Percentiles rank a stretch among this genome's conserved stretches.
Evolutionary conservation across 2,329 filamentous ascomycete species (phyloP).

Genomic region (Xylariaceae sp.): DNA sequence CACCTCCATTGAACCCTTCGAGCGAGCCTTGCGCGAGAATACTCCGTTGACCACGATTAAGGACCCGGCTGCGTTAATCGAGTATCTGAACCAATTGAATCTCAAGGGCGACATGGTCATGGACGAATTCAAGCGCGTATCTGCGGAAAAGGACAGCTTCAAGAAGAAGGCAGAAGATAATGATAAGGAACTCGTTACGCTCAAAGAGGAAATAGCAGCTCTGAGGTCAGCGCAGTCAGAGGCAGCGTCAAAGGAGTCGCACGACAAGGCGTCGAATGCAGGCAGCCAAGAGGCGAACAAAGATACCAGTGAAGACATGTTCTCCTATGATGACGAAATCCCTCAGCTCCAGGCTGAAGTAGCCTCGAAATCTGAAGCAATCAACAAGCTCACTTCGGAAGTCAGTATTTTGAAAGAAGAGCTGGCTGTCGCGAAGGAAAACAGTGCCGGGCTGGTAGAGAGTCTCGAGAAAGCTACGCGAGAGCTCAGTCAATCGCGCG

Average conservation of each 20-base stretch:
- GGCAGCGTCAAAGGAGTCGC: conserved; percentile 11
- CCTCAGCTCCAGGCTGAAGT: conserved; percentile 75
- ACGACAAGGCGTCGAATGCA: conserved; percentile 10
- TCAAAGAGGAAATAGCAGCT: conserved; percentile 60
- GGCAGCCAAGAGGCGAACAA: conserved; percentile 33
- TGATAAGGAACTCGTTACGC: conserved; percentile 57
- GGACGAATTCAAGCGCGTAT: conserved; percentile 86
- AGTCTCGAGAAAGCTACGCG: conserved; percentile 64
- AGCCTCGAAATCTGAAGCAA: conserved; percentile 64
- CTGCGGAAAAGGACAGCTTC: conserved; percentile 72
- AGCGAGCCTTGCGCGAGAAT: conserved; percentile 84
- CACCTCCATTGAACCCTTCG: conserved; percentile 86
- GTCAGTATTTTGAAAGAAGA: conserved; percentile 66
- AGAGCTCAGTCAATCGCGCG: conserved; percentile 51
- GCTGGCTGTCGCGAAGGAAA: conserved; percentile 67
- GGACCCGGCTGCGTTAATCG: conserved; percentile 78
- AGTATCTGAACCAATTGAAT: conserved; percentile 85
- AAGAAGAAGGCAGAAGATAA: conserved; percentile 72
- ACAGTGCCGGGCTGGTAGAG: conserved; percentile 60
- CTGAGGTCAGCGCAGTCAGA: conserved; percentile 32
- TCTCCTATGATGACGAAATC: conserved; percentile 87
- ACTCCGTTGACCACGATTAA: conserved; percentile 85
- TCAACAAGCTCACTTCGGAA: conserved; percentile 65
- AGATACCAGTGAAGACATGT: conserved; percentile 65
- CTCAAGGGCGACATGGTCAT: conserved; percentile 88